Conservation (phyloP, 495 filamentous ascomycete genomes). For the Parachaetomium inaequale region DNA sequence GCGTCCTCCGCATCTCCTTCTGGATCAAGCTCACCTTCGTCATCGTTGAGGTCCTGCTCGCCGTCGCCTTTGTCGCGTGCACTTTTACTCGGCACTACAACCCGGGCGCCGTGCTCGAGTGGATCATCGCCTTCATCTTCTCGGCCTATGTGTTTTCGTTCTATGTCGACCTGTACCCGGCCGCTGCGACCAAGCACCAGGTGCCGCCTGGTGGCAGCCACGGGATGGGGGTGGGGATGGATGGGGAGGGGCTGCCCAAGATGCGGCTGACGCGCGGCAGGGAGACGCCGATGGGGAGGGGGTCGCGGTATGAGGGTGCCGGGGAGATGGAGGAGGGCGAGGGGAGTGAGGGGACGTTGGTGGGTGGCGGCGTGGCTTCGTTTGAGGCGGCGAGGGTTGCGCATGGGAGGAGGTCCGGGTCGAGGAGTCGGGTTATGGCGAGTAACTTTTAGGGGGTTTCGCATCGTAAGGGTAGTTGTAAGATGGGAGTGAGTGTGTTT, state of each 20-base stretch:
- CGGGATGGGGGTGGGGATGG: not conserved
- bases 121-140: constrained; percentile 86
- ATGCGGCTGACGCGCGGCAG: constrained; percentile 1
- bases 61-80: constrained; percentile 58
- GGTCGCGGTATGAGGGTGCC: not conserved
- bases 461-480: not conserved
- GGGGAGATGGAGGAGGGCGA: constrained; percentile 17
- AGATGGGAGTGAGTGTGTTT: not conserved
- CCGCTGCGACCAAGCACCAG: constrained; percentile 56
- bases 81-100: constrained; percentile 46
- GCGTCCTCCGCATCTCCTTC: constrained; percentile 70
- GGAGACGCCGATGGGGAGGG: not conserved
- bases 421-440: not conserved
- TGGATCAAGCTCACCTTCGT: constrained; percentile 80
- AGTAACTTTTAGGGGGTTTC: constrained; percentile 16
- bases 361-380: not conserved
- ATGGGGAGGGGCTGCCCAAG: not conserved
- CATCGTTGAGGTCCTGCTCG: constrained; percentile 70
- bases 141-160: constrained; percentile 87
- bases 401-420: not conserved
- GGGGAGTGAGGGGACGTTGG: not conserved
- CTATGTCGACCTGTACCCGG: constrained; percentile 81
- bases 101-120: constrained; percentile 59
- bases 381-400: not conserved
- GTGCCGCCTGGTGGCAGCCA: constrained; percentile 20